phyloP scores from a whole-genome alignment of 495 filamentous ascomycete species.

The Annulohypoxylon stygium region DNA sequence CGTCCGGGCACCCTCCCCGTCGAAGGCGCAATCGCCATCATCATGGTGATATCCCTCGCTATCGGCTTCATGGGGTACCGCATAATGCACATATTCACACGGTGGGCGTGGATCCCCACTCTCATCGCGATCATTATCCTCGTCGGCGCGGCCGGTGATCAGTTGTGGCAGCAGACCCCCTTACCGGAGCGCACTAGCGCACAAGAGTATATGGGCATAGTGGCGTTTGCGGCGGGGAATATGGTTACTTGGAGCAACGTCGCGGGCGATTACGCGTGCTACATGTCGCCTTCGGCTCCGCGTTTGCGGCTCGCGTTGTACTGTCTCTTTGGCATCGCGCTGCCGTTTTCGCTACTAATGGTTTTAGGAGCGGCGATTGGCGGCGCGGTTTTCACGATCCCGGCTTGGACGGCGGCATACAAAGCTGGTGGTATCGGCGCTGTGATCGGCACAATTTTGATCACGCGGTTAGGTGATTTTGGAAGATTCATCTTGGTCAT shows the following conservation, averaged over 20 bases:
- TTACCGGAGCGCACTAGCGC: conserved; percentile 15
- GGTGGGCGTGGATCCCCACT: conserved; percentile 69
- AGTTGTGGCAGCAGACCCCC: conserved; percentile 54
- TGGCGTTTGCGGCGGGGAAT: conserved; percentile 49
- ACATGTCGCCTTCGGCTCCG: conserved; percentile 53
- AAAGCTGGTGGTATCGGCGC: conserved; percentile 55
- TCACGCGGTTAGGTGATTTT: conserved; percentile 58
- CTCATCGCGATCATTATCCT: conserved; percentile 64
- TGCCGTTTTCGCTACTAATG: conserved; percentile 61
- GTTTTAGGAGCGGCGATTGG: conserved; percentile 62
- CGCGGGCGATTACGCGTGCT: conserved; percentile 53
- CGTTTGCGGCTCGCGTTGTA: conserved; percentile 51
- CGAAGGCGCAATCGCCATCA: conserved; percentile 65
- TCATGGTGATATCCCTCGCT: conserved; percentile 60
- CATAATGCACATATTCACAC: conserved; percentile 66
- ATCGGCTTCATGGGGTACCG: conserved; percentile 66
- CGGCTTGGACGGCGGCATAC: conserved; percentile 55
- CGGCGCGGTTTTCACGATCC: conserved; percentile 47
- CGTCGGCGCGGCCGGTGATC: conserved; percentile 62
- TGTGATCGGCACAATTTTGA: conserved; percentile 59
- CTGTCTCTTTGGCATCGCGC: conserved; percentile 55
- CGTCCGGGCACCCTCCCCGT: conserved; percentile 61
- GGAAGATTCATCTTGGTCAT: conserved; percentile 62
- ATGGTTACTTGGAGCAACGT: conserved; percentile 52
- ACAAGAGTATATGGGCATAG: conserved; percentile 41